Evolutionary conservation across 129 eudicot genomes (phyloP), one percentile per base, ranked within the genome.

Genomic region (Erigeron canadensis): DNA sequence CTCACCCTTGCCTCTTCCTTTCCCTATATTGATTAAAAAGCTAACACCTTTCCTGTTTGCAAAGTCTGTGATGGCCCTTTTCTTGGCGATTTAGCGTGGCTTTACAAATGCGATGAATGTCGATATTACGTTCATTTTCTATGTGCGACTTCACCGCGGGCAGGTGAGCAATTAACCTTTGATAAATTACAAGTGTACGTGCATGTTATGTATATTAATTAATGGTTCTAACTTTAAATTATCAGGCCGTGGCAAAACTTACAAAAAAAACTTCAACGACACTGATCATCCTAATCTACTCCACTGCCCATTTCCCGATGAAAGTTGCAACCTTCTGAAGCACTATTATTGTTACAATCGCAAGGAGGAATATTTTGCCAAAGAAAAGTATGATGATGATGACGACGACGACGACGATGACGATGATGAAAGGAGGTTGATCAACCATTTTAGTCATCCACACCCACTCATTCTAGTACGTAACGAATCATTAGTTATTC

Each of bases 301-400:
- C 16, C 10, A 8, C 8, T 64, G 69, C 41, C 69, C 53, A 64
- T 64, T 64, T 64, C 69, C 69, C 42, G 69, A 64, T 64, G 69
- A 64, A 41, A 41, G 69, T 18, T 18, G 12, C 69, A 64, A 41
- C 69, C 69, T 64, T 64, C 15, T 64, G 1, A 64, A 42, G 53
- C 69, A 64, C 9, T 16, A 64, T 9, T 42, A 64, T 9, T 42
- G 40, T 64, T 7, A 8, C 23, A 64, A 64, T 15, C 21, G 8
- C 0, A 5, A 5, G 0, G 19, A n/a, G 6, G 53, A 40, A 15
- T 17, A 17, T 0, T 9, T n/a, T 63, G 0, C 15, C 16, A n/a
- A n/a, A 50, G 2, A 18, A 15, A n/a, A 5, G 9, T 2, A 50
- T 50, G 19, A 50, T 15, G n/a, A 50, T 13, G n/a, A n/a, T n/a